phyloP scores from a whole-genome alignment of 495 filamentous ascomycete genomes.

The Trichodelitschia bisporula region DNA sequence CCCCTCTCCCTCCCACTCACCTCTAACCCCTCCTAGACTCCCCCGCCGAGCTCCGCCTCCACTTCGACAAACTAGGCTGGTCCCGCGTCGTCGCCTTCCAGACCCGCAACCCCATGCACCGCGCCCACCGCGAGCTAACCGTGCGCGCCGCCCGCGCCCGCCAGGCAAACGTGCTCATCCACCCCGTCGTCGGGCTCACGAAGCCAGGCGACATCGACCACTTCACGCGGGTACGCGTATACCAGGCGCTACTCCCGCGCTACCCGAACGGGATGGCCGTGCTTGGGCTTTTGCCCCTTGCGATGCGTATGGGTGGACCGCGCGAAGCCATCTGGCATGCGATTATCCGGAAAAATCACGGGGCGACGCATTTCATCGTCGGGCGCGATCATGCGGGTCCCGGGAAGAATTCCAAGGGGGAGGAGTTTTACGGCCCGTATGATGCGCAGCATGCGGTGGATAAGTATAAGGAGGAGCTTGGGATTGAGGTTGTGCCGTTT shows the following conservation, averaged over 20 bases:
- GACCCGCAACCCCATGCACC: conserved; percentile 97
- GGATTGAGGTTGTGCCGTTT: conserved; percentile 97
- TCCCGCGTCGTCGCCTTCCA: conserved; percentile 92
- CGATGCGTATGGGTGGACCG: conserved; percentile 98
- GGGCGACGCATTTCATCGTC: conserved; percentile 97
- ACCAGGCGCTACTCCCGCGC: conserved; percentile 85
- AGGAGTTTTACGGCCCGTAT: conserved; percentile 95
- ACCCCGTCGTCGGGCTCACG: conserved; percentile 92
- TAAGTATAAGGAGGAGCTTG: conserved; percentile 87
- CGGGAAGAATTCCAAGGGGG: conserved; percentile 85
- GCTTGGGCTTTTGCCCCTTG: conserved; percentile 79
- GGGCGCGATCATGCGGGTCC: conserved; percentile 94
- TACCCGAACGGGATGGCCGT: conserved; percentile 99
- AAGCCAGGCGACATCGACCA: conserved; percentile 99
- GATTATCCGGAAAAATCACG: conserved; percentile 99
- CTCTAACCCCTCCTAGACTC: conserved; percentile 32
- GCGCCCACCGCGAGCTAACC: conserved; percentile 89
- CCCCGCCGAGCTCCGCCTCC: conserved; percentile 75
- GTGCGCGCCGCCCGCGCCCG: conserved; percentile 86
- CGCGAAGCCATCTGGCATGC: conserved; percentile 99
- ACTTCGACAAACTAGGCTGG: conserved; percentile 99
- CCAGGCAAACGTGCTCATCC: conserved; percentile 95
- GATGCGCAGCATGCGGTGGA: conserved; percentile 95
- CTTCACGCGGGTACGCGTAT: conserved; percentile 96
- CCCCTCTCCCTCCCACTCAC: not conserved